A percentile compares a stretch with the other conserved stretches of the same genome.
phyloP scores from a whole-genome alignment of 805 yeast genomes.

The Ogataea haglerorum region DNA sequence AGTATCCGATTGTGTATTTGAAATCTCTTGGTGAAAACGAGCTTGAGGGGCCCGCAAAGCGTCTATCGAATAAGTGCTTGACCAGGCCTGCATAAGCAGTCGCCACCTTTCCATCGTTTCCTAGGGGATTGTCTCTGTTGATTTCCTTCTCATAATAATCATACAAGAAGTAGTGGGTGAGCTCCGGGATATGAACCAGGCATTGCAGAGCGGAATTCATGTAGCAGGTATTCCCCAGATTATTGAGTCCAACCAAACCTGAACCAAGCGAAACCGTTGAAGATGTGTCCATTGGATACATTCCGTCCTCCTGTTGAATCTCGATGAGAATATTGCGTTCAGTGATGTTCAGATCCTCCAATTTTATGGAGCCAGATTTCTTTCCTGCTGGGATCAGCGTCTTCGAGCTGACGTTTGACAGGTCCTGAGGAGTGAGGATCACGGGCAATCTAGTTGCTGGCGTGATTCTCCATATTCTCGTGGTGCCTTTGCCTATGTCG shows the following conservation, averaged over 20 bases:
- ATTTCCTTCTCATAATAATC: conserved; percentile 61
- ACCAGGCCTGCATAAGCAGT: conserved; percentile 65
- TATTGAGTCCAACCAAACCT: conserved; percentile 63
- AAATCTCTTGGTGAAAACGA: conserved; percentile 68
- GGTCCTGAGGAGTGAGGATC: conserved; percentile 17
- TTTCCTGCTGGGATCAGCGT: conserved; percentile 23
- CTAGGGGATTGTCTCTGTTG: conserved; percentile 77
- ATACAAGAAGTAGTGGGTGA: conserved; percentile 69
- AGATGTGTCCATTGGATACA: conserved; percentile 25
- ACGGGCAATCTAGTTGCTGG: conserved; percentile 15
- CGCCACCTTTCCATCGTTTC: conserved; percentile 81
- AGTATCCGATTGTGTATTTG: conserved; percentile 73
- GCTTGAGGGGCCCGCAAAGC: conserved; percentile 17
- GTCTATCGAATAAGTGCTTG: conserved; percentile 49
- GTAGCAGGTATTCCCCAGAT: conserved; percentile 88
- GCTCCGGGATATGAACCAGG: conserved; percentile 78
- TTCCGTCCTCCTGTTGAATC: conserved; percentile 24
- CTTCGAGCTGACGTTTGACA: conserved; percentile 17
- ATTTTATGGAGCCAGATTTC: conserved; percentile 15
- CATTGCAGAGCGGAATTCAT: conserved; percentile 96
- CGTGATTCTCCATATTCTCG: conserved; percentile 27
- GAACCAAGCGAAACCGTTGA: conserved; percentile 22
- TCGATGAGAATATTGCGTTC: conserved; percentile 27
- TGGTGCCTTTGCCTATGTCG: conserved; percentile 15
- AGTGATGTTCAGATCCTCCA: conserved; percentile 17